Evolutionary conservation across 768 basidiomycete species (phyloP).

Genomic region (Mycena venus): DNA sequence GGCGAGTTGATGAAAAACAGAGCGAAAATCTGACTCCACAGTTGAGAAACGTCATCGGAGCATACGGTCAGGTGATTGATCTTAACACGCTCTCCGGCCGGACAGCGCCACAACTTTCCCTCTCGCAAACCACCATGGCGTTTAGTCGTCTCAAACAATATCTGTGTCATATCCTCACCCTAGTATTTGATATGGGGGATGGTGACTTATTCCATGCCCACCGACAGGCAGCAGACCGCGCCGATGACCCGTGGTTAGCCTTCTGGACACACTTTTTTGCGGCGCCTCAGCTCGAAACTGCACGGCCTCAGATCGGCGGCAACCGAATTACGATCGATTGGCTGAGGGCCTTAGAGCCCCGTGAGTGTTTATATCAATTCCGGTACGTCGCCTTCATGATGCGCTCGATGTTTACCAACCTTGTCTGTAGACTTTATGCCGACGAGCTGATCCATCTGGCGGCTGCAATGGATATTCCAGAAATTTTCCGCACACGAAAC

Average conservation of each 20-base stretch:
- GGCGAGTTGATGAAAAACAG: neutral
- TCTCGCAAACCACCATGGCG: neutral
- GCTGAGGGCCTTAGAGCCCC: neutral
- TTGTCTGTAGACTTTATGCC: constrained; percentile 8
- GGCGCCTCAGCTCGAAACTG: neutral
- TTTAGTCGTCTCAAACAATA: neutral
- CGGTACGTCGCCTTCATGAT: neutral
- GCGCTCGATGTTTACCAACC: neutral
- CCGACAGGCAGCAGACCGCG: neutral
- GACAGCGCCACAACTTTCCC: neutral
- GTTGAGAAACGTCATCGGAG: neutral
- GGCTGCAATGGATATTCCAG: constrained; percentile 26
- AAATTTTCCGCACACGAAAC: constrained; percentile 5
- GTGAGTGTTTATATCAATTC: constrained; percentile 8
- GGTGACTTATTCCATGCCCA: neutral
- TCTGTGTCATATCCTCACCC: neutral
- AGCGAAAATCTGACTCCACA: neutral
- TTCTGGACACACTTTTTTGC: neutral
- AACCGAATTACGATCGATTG: neutral
- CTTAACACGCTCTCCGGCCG: neutral
- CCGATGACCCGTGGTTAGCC: neutral
- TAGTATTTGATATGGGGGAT: neutral
- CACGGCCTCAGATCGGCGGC: neutral
- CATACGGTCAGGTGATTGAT: neutral
- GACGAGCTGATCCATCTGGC: constrained; percentile 15